Conservation (phyloP, 1,284 basidiomycete species). For the Heterobasidion irregulare region DNA sequence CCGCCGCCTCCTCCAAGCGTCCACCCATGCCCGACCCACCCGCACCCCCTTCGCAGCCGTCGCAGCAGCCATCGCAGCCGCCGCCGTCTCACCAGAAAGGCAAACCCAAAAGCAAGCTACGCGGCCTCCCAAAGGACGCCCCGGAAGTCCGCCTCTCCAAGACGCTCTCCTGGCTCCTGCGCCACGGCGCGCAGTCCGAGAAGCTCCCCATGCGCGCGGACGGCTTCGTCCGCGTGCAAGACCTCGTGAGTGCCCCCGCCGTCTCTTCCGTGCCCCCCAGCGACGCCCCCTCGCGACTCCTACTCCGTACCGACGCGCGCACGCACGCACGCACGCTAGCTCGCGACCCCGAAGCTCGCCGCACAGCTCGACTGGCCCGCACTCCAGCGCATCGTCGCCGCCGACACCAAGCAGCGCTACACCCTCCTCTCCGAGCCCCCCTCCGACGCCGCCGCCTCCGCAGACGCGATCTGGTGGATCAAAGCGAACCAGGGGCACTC, state of each 20-base stretch:
- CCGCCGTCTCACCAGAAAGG: neutral
- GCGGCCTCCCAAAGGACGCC: conserved; percentile 42
- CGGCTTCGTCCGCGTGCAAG: conserved; percentile 69
- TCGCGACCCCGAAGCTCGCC: conserved; percentile 17
- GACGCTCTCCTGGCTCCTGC: conserved; percentile 76
- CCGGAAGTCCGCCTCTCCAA: conserved; percentile 57
- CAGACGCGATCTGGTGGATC: conserved; percentile 65
- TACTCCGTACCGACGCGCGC: neutral
- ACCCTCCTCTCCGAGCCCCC: conserved; percentile 52
- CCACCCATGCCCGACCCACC: too few relatives aligned
- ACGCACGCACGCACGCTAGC: conserved; percentile 1
- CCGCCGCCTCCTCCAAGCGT: too few relatives aligned
- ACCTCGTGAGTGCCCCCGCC: conserved; percentile 49
- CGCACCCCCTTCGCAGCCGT: too few relatives aligned
- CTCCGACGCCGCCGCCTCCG: conserved; percentile 25
- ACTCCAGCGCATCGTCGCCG: conserved; percentile 66
- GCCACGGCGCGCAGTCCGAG: conserved; percentile 78
- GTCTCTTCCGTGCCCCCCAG: neutral
- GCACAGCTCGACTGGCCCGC: conserved; percentile 33
- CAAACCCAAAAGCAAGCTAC: conserved; percentile 23
- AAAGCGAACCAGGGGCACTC: conserved; percentile 95
- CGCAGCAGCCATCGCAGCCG: too few relatives aligned
- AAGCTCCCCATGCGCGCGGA: conserved; percentile 68
- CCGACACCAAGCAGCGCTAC: conserved; percentile 76
- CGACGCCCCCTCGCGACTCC: too few relatives aligned